phyloP scores from a whole-genome alignment of 2,329 filamentous ascomycete species.

The Ascochyta viciae-villosae region DNA sequence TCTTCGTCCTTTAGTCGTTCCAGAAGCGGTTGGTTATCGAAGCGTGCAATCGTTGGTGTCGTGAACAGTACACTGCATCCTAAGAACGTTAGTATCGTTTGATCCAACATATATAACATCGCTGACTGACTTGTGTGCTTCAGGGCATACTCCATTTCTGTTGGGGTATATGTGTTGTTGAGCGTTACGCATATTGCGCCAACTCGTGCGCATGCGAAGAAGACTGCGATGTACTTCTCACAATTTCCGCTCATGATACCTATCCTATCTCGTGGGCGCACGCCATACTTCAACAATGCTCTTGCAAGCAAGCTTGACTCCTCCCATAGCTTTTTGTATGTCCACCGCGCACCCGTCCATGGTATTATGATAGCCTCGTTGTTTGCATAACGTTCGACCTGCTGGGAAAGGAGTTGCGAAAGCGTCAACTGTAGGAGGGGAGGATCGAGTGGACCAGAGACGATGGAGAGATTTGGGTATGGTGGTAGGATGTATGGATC shows the following conservation, averaged over 20 bases:
- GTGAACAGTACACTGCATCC: conserved; percentile 78
- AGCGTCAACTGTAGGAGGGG: conserved; percentile 75
- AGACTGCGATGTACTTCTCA: conserved; percentile 67
- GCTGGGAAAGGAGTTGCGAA: conserved; percentile 74
- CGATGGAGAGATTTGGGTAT: conserved; percentile 60
- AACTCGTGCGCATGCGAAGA: conserved; percentile 70
- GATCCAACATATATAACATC: background rate
- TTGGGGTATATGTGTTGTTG: conserved; percentile 82
- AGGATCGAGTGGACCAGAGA: conserved; percentile 73
- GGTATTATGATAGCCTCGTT: conserved; percentile 75
- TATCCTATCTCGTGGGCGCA: conserved; percentile 72
- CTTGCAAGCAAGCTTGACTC: conserved; percentile 51
- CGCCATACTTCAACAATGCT: conserved; percentile 68
- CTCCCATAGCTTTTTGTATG: conserved; percentile 57
- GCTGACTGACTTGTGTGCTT: conserved; percentile 67
- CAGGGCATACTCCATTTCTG: conserved; percentile 74
- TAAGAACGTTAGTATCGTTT: conserved; percentile 36
- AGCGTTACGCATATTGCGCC: conserved; percentile 70
- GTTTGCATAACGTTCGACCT: conserved; percentile 69
- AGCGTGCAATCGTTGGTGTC: conserved; percentile 70
- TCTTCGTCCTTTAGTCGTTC: conserved; percentile 34
- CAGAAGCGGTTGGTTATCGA: conserved; percentile 69
- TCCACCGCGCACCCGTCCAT: conserved; percentile 78
- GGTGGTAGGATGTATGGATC: conserved; percentile 48
- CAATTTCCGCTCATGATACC: conserved; percentile 75